These are phyloP conservation scores for Starmerella apis DNA, from an alignment of 805 yeast genomes.

Conservation along the genomic window DNA sequence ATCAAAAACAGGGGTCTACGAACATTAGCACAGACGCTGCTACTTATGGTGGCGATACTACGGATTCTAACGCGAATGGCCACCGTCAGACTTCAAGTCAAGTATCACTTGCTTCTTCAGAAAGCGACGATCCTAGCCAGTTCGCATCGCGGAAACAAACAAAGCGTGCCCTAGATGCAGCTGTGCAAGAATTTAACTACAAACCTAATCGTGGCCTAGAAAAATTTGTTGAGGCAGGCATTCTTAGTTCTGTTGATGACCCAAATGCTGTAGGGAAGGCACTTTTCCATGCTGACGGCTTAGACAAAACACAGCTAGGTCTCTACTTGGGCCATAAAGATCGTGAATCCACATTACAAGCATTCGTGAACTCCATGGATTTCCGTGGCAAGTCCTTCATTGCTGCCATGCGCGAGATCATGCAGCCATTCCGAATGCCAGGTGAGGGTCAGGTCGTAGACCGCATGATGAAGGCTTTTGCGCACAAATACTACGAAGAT, in stretches of 20 bases:
- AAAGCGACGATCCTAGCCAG: slow-evolving; percentile 60
- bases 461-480: slow-evolving; percentile 92
- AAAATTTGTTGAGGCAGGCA: slow-evolving; percentile 49
- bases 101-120: slow-evolving; percentile 11
- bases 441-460: slow-evolving; percentile 98
- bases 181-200: slow-evolving; percentile 67
- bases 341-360: slow-evolving; percentile 75
- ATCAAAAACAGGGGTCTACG: too few relatives aligned
- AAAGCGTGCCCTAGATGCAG: slow-evolving; percentile 70
- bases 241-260: slow-evolving; percentile 44
- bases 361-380: slow-evolving; percentile 76
- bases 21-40: background rate
- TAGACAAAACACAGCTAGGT: slow-evolving; percentile 78
- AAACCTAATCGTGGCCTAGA: slow-evolving; percentile 75
- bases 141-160: slow-evolving; percentile 76
- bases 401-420: slow-evolving; percentile 71
- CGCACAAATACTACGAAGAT: slow-evolving; percentile 79
- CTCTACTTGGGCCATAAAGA: slow-evolving; percentile 89
- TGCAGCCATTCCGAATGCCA: slow-evolving; percentile 86
- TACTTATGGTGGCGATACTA: too few relatives aligned
- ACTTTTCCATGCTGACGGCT: slow-evolving; percentile 53
- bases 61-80: background rate
- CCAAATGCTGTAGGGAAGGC: slow-evolving; percentile 68
- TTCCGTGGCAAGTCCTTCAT: slow-evolving; percentile 61
- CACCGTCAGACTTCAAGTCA: slow-evolving; percentile 9